Evolutionary conservation across 2,329 filamentous ascomycete genomes (phyloP), one percentile per base, ranked within the genome.

Genomic region (Beauveria pseudobassiana): DNA sequence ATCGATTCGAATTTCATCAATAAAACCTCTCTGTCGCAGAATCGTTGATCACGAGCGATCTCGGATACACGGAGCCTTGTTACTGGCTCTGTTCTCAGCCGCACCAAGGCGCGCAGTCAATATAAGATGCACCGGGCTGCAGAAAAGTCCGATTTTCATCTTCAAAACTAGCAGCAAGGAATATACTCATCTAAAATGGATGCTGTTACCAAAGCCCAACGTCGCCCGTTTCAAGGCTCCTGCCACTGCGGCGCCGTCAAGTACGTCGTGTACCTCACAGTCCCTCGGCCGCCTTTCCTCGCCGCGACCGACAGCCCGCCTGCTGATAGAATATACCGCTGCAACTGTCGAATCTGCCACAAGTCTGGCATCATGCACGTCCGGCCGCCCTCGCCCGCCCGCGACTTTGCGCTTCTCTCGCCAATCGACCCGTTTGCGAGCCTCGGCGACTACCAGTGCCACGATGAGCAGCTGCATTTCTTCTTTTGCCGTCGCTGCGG

Each of bases 281-380:
- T 80, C 6, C 78, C 78, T n/a, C 52, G 40, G 26, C 45, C 22
- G 34, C 30, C 55, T 5, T 7, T 7, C 26, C 30, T 3, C 2
- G 20, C 55, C 22, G 22, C 22, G 22, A 24, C 22, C 40, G 50
- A 54, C n/a, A 46, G 14, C 16, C 30, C 45, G 30, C 24, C 54
- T 1, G 60, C 10, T 6, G 54, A 62, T 16, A 24, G 53, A 24
- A 9, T 71, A 51, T 70, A 71, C 61, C 65, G 75, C 64, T 82
- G 79, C 72, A 82, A 82, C 64, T 82, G 79, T 68, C 76, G 70
- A 12, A 74, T 76, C 12, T 82, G 79, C 67, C 76, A 80, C 54
- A 82, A 82, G 65, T 72, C 76, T 63, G 75, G 74, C 16, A 72
- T 77, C 62, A 76, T 80, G 64, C 79, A 82, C 66, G 67, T 77